Evolutionary conservation across 345 rosid species (phyloP).

Genomic region (Syzygium aqueum): DNA sequence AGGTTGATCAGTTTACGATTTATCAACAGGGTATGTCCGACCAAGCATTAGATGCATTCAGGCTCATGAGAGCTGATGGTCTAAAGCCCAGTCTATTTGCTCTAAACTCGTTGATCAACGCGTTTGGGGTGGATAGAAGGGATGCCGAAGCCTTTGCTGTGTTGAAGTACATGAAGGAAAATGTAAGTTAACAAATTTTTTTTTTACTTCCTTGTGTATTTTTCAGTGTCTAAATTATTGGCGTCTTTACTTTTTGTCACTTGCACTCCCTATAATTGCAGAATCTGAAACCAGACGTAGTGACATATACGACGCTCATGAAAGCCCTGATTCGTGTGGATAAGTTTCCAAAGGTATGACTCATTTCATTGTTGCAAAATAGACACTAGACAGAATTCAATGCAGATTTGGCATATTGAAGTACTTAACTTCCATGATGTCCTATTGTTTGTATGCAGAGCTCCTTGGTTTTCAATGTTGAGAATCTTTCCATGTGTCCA

Average conservation of each 20-base stretch:
- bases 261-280: slow-evolving; percentile 20
- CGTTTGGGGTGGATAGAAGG: slow-evolving; percentile 93
- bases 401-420: neutral
- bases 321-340: slow-evolving; percentile 87
- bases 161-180: slow-evolving; percentile 88
- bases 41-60: slow-evolving; percentile 79
- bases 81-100: slow-evolving; percentile 76
- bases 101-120: slow-evolving; percentile 88
- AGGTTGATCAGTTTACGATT: neutral
- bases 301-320: slow-evolving; percentile 91
- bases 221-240: neutral
- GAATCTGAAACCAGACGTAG: slow-evolving; percentile 90
- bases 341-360: slow-evolving; percentile 64
- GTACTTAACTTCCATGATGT: neutral
- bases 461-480: neutral
- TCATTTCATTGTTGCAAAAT: neutral
- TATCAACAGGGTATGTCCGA: slow-evolving; percentile 85
- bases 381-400: neutral
- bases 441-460: neutral
- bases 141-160: slow-evolving; percentile 91
- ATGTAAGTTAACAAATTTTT: slow-evolving; percentile 29
- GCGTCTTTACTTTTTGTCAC: neutral
- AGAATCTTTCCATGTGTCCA: neutral
- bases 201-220: neutral
- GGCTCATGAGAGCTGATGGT: slow-evolving; percentile 83